A percentile compares a stretch with the other conserved stretches of the same genome.
Conservation (phyloP, 116 monocot genomes). For the Phalaenopsis hybrid region DNA sequence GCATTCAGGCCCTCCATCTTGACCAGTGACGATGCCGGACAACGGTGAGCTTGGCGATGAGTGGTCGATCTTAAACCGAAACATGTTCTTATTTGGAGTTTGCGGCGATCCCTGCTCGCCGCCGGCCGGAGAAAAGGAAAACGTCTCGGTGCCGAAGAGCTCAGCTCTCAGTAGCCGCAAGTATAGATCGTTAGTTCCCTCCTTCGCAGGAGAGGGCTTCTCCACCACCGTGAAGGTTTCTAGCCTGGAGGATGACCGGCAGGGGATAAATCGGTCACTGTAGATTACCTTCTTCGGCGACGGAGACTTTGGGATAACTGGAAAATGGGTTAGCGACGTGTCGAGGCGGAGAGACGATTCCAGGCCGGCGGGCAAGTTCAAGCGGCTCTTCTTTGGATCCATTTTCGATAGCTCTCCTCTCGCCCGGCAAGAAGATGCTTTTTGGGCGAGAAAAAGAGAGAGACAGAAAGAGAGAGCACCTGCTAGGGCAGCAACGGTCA, state of each 20-base stretch:
- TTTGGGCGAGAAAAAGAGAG: neutral
- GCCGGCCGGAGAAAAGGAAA: slow-evolving; percentile 28
- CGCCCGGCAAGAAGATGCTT: neutral
- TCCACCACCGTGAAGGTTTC: slow-evolving; percentile 59
- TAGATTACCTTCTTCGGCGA: slow-evolving; percentile 86
- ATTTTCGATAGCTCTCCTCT: neutral
- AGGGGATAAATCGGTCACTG: slow-evolving; percentile 92
- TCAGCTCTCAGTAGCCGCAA: slow-evolving; percentile 66
- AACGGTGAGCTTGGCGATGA: slow-evolving; percentile 66
- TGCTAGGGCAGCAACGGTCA: neutral
- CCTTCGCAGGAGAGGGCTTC: slow-evolving; percentile 54
- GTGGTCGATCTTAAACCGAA: slow-evolving; percentile 89
- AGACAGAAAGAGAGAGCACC: neutral
- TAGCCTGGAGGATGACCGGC: slow-evolving; percentile 77
- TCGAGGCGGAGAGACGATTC: slow-evolving; percentile 57
- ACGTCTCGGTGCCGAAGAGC: slow-evolving; percentile 62
- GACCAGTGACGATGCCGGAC: slow-evolving; percentile 13
- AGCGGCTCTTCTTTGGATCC: slow-evolving; percentile 28
- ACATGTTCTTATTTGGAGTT: slow-evolving; percentile 79
- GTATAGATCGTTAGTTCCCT: slow-evolving; percentile 80
- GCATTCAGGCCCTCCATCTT: slow-evolving; percentile 32
- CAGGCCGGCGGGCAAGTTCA: slow-evolving; percentile 32
- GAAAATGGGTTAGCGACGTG: slow-evolving; percentile 32
- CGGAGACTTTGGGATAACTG: slow-evolving; percentile 43
- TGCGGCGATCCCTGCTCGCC: slow-evolving; percentile 39